Percentiles rank a stretch among this genome's conserved stretches.
Conservation (phyloP, 2,329 filamentous ascomycete species). For the Paecilomyces fulvus region DNA sequence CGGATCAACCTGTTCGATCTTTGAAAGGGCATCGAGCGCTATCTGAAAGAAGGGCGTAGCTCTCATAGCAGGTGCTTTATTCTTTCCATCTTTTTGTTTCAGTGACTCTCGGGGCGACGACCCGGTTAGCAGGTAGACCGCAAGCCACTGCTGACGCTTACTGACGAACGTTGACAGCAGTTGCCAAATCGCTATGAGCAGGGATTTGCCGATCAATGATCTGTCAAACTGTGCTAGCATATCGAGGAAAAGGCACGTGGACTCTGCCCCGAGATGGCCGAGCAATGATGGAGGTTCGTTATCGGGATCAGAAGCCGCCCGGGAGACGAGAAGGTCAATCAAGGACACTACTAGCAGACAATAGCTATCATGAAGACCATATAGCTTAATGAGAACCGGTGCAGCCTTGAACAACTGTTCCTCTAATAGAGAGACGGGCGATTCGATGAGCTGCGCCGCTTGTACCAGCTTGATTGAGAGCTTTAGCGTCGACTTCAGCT, state of each 20-base stretch:
- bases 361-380: slow-evolving; percentile 60
- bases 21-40: slow-evolving; percentile 62
- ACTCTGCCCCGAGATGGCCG: slow-evolving; percentile 73
- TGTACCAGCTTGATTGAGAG: slow-evolving; percentile 65
- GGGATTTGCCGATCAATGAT: slow-evolving; percentile 57
- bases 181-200: slow-evolving; percentile 68
- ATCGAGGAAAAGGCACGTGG: slow-evolving; percentile 75
- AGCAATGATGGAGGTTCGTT: slow-evolving; percentile 90
- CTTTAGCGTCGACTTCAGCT: slow-evolving; percentile 55
- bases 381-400: slow-evolving; percentile 67
- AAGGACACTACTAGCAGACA: slow-evolving; percentile 58
- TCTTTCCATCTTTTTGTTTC: slow-evolving; percentile 40
- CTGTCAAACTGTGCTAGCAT: slow-evolving; percentile 68
- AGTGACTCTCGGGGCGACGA: slow-evolving; percentile 71
- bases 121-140: slow-evolving; percentile 83
- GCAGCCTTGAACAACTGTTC: slow-evolving; percentile 72
- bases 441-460: slow-evolving; percentile 56
- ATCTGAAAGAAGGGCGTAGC: slow-evolving; percentile 62
- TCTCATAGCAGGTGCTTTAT: slow-evolving; percentile 42
- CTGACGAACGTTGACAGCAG: slow-evolving; percentile 80
- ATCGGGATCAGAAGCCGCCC: slow-evolving; percentile 51
- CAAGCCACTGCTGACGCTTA: slow-evolving; percentile 92
- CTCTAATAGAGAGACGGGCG: slow-evolving; percentile 59
- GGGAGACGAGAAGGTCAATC: slow-evolving; percentile 64
- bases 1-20: slow-evolving; percentile 56